Conservation (phyloP, 306 rosid species). For the Sindora glabra region DNA sequence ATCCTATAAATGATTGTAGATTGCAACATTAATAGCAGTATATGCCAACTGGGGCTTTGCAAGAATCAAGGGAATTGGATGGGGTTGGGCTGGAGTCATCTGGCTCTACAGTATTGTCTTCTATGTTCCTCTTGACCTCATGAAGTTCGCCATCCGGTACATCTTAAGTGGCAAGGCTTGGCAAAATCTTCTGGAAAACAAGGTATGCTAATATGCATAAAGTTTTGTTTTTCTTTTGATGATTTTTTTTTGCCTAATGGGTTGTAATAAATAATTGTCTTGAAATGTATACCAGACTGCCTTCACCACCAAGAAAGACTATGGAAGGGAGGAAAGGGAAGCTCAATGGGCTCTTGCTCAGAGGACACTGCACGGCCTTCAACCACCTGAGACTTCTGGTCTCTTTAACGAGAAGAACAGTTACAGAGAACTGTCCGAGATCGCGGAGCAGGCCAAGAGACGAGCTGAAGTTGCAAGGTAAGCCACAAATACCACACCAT, state of each 20-base stretch:
- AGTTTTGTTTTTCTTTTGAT: not conserved
- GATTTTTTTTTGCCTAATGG: not conserved
- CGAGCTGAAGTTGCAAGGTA: slow-evolving; percentile 99
- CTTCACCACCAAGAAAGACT: slow-evolving; percentile 98
- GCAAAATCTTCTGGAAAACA: slow-evolving; percentile 82
- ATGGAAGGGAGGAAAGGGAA: slow-evolving; percentile 88
- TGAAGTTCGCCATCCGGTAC: slow-evolving; percentile 84
- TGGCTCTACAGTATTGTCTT: slow-evolving; percentile 89
- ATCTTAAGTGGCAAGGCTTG: slow-evolving; percentile 96
- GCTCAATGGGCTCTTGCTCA: slow-evolving; percentile 99
- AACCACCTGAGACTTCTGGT: slow-evolving; percentile 57
- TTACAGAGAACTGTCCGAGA: slow-evolving; percentile 91
- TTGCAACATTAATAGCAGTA: slow-evolving; percentile 85
- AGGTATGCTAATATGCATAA: slow-evolving; percentile 29
- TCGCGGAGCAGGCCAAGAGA: slow-evolving; percentile 96
- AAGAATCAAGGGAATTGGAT: slow-evolving; percentile 68
- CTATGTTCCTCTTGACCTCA: slow-evolving; percentile 70
- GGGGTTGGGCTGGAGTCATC: slow-evolving; percentile 99
- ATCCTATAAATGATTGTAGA: slow-evolving; percentile 40
- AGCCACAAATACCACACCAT: not conserved
- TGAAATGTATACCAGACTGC: slow-evolving; percentile 62
- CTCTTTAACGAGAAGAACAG: slow-evolving; percentile 76
- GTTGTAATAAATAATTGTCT: slow-evolving; percentile 7
- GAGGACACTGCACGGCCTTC: slow-evolving; percentile 93
- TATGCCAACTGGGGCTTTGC: slow-evolving; percentile 94